phyloP scores from a whole-genome alignment of 139 green algal species.

The Nannochloris sp. region DNA sequence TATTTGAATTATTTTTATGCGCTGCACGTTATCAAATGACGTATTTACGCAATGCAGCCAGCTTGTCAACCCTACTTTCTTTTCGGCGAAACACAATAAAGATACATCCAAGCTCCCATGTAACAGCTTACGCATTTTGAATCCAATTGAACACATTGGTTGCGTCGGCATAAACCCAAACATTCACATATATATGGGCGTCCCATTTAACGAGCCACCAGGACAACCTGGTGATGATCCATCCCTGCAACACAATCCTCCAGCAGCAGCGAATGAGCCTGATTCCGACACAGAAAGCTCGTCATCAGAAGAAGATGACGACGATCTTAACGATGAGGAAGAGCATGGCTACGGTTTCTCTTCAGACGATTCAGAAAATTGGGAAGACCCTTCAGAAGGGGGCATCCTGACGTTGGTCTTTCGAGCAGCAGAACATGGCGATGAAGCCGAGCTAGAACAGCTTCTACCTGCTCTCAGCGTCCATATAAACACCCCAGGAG shows the following conservation, averaged over 20 bases:
- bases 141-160: too few species aligned
- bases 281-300: background rate
- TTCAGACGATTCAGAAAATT: background rate
- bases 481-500: slow-evolving; percentile 10
- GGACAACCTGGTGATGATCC: too few species aligned
- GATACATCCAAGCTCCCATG: too few species aligned
- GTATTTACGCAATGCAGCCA: too few species aligned
- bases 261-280: background rate
- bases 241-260: background rate
- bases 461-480: slow-evolving; percentile 4
- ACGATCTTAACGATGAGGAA: background rate
- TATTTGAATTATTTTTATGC: too few species aligned
- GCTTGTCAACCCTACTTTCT: too few species aligned
- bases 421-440: slow-evolving; percentile 11
- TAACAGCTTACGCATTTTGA: too few species aligned
- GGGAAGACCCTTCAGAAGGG: slow-evolving; percentile 1
- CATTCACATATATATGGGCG: too few species aligned
- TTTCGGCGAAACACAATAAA: too few species aligned
- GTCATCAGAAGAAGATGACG: background rate
- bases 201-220: too few species aligned
- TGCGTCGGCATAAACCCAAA: too few species aligned
- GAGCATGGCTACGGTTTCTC: background rate
- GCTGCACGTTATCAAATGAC: too few species aligned
- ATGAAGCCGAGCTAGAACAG: slow-evolving; percentile 3
- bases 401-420: slow-evolving; percentile 5